phyloP scores from a whole-genome alignment of 2,329 filamentous ascomycete genomes.

The Grosmannia serpens region DNA sequence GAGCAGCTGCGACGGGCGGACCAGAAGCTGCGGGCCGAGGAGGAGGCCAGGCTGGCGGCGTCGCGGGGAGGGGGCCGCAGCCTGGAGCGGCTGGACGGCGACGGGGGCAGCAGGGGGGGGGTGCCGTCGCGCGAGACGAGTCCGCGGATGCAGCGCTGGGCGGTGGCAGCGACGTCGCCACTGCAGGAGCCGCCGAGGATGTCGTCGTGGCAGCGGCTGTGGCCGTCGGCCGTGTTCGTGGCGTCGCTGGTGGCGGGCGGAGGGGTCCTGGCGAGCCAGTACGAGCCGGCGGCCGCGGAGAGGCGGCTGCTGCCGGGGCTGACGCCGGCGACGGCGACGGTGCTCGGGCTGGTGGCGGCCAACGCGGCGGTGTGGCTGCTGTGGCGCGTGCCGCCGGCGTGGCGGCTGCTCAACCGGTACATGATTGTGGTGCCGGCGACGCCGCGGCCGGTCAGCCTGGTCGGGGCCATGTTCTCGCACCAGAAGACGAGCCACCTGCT shows the following conservation, averaged over 20 bases:
- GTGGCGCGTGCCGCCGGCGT: slow-evolving; percentile 56
- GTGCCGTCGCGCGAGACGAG: slow-evolving; percentile 19
- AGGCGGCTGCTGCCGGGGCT: slow-evolving; percentile 17
- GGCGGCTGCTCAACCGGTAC: slow-evolving; percentile 56
- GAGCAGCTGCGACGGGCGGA: slow-evolving; percentile 16
- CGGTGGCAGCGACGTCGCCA: slow-evolving; percentile 35
- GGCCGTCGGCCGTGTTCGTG: slow-evolving; percentile 40
- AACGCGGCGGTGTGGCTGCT: slow-evolving; percentile 45
- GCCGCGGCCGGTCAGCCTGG: slow-evolving; percentile 47
- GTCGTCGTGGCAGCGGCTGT: slow-evolving; percentile 39
- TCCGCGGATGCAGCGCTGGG: slow-evolving; percentile 28
- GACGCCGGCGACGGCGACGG: slow-evolving; percentile 51
- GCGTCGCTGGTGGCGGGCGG: slow-evolving; percentile 31
- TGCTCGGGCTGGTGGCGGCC: slow-evolving; percentile 46
- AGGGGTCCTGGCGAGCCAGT: slow-evolving; percentile 26
- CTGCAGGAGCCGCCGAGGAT: slow-evolving; percentile 41
- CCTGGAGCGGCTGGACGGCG: slow-evolving; percentile 19
- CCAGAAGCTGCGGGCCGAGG: slow-evolving; percentile 16
- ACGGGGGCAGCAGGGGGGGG: slow-evolving; percentile 19
- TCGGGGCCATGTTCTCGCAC: slow-evolving; percentile 62
- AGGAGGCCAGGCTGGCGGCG: slow-evolving; percentile 21
- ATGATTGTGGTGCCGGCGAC: slow-evolving; percentile 54
- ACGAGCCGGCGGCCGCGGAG: neutral
- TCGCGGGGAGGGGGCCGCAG: slow-evolving; percentile 23
- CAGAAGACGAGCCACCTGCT: slow-evolving; percentile 47